Percentiles rank a stretch among this genome's conserved stretches.
phyloP scores from a whole-genome alignment of 768 basidiomycete genomes.

The Lanmaoa rubissima region DNA sequence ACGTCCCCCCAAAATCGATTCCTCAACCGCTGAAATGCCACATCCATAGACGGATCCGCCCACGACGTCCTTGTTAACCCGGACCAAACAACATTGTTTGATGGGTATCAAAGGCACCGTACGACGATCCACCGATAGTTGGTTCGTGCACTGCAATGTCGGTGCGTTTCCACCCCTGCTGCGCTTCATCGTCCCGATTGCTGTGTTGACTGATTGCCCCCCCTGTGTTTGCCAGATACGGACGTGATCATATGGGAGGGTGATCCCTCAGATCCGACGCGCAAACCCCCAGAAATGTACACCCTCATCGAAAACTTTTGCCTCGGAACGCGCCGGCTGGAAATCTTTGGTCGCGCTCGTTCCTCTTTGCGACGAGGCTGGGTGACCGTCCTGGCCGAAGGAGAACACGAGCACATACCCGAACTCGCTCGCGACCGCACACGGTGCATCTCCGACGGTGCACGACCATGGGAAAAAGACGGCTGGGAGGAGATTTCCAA shows the following conservation, averaged over 20 bases:
- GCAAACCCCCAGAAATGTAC: constrained; percentile 95
- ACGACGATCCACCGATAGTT: constrained; percentile 87
- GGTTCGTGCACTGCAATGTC: constrained; percentile 98
- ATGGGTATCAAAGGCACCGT: constrained; percentile 98
- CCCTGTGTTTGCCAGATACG: constrained; percentile 58
- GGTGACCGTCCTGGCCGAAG: constrained; percentile 79
- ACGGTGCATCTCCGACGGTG: constrained; percentile 26
- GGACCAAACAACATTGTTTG: constrained; percentile 94
- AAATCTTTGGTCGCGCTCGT: constrained; percentile 75
- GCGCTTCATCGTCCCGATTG: neutral
- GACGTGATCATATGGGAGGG: constrained; percentile 97
- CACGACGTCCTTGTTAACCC: constrained; percentile 79
- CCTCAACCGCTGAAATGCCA: neutral
- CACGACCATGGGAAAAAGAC: constrained; percentile 56
- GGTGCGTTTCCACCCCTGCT: constrained; percentile 47
- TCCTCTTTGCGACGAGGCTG: constrained; percentile 81
- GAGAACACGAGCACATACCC: constrained; percentile 54
- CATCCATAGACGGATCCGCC: constrained; percentile 71
- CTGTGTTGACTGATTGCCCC: neutral
- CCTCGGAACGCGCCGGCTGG: constrained; percentile 86
- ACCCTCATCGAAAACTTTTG: constrained; percentile 97
- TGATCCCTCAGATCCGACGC: constrained; percentile 76
- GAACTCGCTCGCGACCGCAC: constrained; percentile 31
- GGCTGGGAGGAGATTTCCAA: constrained; percentile 64
- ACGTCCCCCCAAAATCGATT: neutral